Base-by-base conservation (phyloP, 2,329 filamentous ascomycete genomes). In the Sporothrix humicola region DNA sequence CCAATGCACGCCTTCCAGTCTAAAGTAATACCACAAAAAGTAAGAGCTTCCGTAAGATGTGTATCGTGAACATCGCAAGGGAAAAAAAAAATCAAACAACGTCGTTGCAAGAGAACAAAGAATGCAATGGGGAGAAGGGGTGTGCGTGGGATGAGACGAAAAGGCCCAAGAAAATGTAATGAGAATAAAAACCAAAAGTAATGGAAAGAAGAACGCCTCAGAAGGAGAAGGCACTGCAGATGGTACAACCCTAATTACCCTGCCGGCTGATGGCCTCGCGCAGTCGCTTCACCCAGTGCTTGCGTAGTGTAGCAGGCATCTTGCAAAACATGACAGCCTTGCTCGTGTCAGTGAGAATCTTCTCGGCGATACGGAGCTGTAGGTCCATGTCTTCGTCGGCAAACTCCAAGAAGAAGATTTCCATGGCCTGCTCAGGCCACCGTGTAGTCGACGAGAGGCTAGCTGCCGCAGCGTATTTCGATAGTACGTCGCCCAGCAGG, bases 251-350 rank as follows among this genome's bases (percentile, higher is more conserved):
- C 71, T 68, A 77, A 59, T 72, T 75, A 20, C 75, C 75, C 31
- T 74, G 56, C 8, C 77, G 75, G 44, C 81, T 80, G 78, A 82
- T 82, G 73, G 83, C 79, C 76, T 88, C 87, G 37, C 86, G 80
- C 72, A 88, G 80, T 72, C 85, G 80, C 77, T 83, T 85, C 1
- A 90, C 85, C 88, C 88, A 90, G 77, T 89, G 87, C 74, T 84
- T 82, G 66, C 87, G 82, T 74, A 90, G 79, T 12, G 79, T 78
- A 2, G 82, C 80, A 0, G 87, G 85, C 87, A 89, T 89, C 81
- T 89, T 89, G 81, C 87, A 88, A 76, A 89, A 90, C 58, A 89
- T 84, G 83, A 89, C 86, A 44, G 88, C 88, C 78, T 88, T 89
- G 78, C 86, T 87, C 75, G 89, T 86, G 76, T 89, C 86, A n/a